Evolutionary conservation across 2,329 filamentous ascomycete species (phyloP).

Genomic region (Fusarium sambucinum): DNA sequence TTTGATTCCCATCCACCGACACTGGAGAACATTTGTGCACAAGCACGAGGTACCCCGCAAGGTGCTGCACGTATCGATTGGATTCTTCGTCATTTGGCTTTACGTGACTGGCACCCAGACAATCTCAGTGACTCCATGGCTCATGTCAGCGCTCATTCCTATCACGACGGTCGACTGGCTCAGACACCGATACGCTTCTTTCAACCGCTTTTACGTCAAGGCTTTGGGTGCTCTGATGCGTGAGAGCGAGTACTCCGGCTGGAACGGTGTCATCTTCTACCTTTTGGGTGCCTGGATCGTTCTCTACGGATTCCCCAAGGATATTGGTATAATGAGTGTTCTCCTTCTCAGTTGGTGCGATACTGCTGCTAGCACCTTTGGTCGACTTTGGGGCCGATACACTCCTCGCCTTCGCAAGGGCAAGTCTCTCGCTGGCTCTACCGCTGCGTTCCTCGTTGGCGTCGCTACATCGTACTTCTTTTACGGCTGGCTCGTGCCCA

Average conservation of each 20-base stretch:
- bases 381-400: constrained; percentile 87
- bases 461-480: constrained; percentile 86
- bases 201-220: constrained; percentile 90
- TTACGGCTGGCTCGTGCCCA: constrained; percentile 86
- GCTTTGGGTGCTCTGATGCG: constrained; percentile 92
- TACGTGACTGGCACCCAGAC: constrained; percentile 85
- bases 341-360: constrained; percentile 97
- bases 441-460: constrained; percentile 86
- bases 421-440: constrained; percentile 90
- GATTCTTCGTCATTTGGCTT: constrained; percentile 89
- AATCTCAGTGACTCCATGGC: constrained; percentile 81
- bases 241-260: constrained; percentile 92
- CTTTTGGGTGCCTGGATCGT: constrained; percentile 90
- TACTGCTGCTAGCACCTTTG: constrained; percentile 95
- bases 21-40: constrained; percentile 93
- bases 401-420: constrained; percentile 86
- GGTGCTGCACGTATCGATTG: constrained; percentile 92
- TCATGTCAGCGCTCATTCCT: constrained; percentile 84
- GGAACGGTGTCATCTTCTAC: constrained; percentile 98
- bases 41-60: constrained; percentile 98
- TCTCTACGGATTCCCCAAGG: constrained; percentile 90
- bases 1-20: constrained; percentile 92
- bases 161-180: constrained; percentile 85
- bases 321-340: constrained; percentile 89
- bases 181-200: constrained; percentile 81